A percentile compares a stretch with the other conserved stretches of the same genome.
Evolutionary conservation across 306 rosid genomes (phyloP).

Genomic region (Rosa persica): DNA sequence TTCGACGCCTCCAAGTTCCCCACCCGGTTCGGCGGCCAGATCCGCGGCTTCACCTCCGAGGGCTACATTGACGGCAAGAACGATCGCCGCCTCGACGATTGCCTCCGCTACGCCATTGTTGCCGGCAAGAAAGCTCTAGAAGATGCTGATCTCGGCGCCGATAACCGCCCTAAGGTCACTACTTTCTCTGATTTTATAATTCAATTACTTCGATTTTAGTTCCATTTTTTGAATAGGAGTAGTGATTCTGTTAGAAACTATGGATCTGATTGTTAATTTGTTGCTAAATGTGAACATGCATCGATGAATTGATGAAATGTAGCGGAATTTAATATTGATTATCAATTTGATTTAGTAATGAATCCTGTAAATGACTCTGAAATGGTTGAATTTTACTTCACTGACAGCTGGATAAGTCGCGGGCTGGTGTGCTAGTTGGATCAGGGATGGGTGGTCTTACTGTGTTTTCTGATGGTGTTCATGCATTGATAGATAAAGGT

Average conservation of each 20-base stretch:
- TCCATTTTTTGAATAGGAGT: too few relatives aligned
- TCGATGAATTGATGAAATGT: not conserved
- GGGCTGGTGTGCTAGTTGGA: conserved; percentile 93
- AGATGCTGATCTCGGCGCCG: conserved; percentile 69
- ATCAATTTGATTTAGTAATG: not conserved
- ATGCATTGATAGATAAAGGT: conserved; percentile 80
- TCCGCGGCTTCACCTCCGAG: conserved; percentile 70
- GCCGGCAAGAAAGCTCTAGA: conserved; percentile 94
- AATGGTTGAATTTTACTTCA: conserved; percentile 14
- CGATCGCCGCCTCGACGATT: conserved; percentile 86
- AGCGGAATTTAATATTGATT: not conserved
- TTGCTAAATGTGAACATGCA: conserved; percentile 12
- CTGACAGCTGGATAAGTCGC: conserved; percentile 71
- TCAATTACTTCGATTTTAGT: not conserved
- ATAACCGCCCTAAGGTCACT: conserved; percentile 57
- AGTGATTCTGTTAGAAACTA: not conserved
- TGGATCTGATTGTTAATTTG: conserved; percentile 13
- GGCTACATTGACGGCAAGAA: conserved; percentile 96
- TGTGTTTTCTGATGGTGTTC: conserved; percentile 83
- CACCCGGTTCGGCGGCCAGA: conserved; percentile 93
- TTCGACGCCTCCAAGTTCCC: conserved; percentile 95
- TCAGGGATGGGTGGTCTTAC: conserved; percentile 97
- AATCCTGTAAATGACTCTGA: not conserved
- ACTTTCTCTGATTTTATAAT: not conserved
- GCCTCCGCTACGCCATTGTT: conserved; percentile 86